Evolutionary conservation across 345 rosid genomes (phyloP).

Genomic region (Eucalyptus viminalis): DNA sequence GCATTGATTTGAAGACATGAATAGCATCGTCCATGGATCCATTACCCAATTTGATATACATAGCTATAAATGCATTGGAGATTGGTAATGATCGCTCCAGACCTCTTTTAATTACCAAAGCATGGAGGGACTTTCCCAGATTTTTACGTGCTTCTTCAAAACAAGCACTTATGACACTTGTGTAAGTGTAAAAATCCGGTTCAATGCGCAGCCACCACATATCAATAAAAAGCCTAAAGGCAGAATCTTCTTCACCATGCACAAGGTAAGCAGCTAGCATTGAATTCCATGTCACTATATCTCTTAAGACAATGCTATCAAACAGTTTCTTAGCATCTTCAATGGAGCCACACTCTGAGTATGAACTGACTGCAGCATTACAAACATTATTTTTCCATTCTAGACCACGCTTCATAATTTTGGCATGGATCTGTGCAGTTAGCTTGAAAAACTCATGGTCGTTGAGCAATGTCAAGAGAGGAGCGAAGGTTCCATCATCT

Average conservation of each 20-base stretch:
- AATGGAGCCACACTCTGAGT: constrained; percentile 51
- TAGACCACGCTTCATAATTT: constrained; percentile 41
- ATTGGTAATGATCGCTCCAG: constrained; percentile 36
- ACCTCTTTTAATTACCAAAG: constrained; percentile 54
- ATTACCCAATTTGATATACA: constrained; percentile 43
- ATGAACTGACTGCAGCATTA: constrained; percentile 52
- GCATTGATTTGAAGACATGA: constrained; percentile 33
- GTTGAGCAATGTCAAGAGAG: constrained; percentile 58
- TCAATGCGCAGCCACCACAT: constrained; percentile 32
- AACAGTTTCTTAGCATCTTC: constrained; percentile 44
- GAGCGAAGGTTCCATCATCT: constrained; percentile 73
- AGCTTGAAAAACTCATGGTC: constrained; percentile 14
- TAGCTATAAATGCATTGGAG: constrained; percentile 45
- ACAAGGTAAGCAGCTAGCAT: constrained; percentile 50
- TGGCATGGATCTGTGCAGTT: constrained; percentile 42
- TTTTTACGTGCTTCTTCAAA: constrained; percentile 14
- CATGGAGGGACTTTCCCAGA: constrained; percentile 43
- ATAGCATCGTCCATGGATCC: constrained; percentile 41
- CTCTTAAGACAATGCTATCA: constrained; percentile 25
- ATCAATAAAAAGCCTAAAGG: constrained; percentile 31
- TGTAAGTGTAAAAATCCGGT: constrained; percentile 56
- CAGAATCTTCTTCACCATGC: constrained; percentile 37
- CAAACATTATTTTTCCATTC: constrained; percentile 30
- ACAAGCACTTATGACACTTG: constrained; percentile 51
- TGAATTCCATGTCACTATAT: constrained; percentile 68